phyloP scores from a whole-genome alignment of 495 filamentous ascomycete genomes.

The Hypoxylon subgilvum region DNA sequence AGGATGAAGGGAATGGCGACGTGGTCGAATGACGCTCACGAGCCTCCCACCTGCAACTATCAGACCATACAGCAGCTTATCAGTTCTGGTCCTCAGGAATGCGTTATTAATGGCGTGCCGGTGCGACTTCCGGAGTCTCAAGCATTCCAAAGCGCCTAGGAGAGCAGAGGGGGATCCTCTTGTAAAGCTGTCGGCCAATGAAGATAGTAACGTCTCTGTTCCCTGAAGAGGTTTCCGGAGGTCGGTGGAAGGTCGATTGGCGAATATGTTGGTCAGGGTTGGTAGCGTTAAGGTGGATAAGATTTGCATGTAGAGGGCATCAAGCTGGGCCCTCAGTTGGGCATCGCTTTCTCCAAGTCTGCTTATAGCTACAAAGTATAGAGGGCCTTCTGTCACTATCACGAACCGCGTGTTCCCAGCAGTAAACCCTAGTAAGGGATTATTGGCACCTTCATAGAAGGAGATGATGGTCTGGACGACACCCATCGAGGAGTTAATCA shows the following conservation, averaged over 20 bases:
- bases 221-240: constrained; percentile 90
- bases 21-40: constrained; percentile 90
- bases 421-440: constrained; percentile 79
- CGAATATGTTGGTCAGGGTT: constrained; percentile 85
- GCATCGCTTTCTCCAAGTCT: constrained; percentile 86
- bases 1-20: constrained; percentile 93
- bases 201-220: constrained; percentile 88
- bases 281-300: constrained; percentile 92
- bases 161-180: constrained; percentile 87
- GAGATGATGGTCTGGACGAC: constrained; percentile 97
- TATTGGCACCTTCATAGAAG: constrained; percentile 82
- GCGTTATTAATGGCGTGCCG: constrained; percentile 85
- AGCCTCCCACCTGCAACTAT: constrained; percentile 93
- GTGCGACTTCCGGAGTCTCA: constrained; percentile 85
- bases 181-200: constrained; percentile 92
- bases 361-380: constrained; percentile 94
- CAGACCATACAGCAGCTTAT: constrained; percentile 85
- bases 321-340: constrained; percentile 85
- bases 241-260: constrained; percentile 87
- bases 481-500: constrained; percentile 93
- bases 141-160: constrained; percentile 87
- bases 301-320: constrained; percentile 97
- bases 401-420: constrained; percentile 86
- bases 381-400: constrained; percentile 77
- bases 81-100: constrained; percentile 75